Evolutionary conservation across 2,329 filamentous ascomycete genomes (phyloP).

Genomic region (Ascochyta clinopodiicola): DNA sequence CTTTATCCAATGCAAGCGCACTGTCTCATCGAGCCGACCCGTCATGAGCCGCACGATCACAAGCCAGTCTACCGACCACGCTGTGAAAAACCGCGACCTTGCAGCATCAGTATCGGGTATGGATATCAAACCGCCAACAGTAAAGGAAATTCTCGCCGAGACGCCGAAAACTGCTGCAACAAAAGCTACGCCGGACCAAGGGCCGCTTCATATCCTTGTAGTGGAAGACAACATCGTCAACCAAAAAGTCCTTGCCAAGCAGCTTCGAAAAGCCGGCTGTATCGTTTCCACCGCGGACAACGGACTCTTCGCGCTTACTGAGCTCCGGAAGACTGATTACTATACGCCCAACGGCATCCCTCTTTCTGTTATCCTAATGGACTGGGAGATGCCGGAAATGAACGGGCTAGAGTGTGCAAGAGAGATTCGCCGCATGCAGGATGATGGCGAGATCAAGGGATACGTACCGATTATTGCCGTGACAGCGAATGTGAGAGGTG

Average conservation of each 20-base stretch:
- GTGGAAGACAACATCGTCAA: slow-evolving; percentile 50
- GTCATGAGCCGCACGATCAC: slow-evolving; percentile 2
- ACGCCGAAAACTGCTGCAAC: neutral
- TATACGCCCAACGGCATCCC: slow-evolving; percentile 20
- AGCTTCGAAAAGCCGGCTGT: slow-evolving; percentile 42
- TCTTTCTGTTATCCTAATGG: slow-evolving; percentile 45
- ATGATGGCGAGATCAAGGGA: slow-evolving; percentile 20
- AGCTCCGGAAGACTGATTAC: slow-evolving; percentile 30
- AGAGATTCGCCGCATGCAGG: slow-evolving; percentile 43
- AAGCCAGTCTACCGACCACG: slow-evolving; percentile 13
- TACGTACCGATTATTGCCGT: slow-evolving; percentile 48
- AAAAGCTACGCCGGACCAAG: neutral
- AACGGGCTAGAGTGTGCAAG: slow-evolving; percentile 44
- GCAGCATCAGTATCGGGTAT: slow-evolving; percentile 14
- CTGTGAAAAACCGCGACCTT: slow-evolving; percentile 10
- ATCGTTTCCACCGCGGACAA: slow-evolving; percentile 40
- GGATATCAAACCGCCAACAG: neutral
- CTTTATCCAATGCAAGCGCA: slow-evolving; percentile 38
- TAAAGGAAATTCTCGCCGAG: slow-evolving; percentile 6
- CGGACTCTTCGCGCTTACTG: slow-evolving; percentile 39
- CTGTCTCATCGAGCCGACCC: slow-evolving; percentile 11
- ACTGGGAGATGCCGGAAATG: slow-evolving; percentile 51
- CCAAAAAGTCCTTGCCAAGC: slow-evolving; percentile 43
- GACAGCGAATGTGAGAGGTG: slow-evolving; percentile 45
- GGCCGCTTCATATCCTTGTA: slow-evolving; percentile 35